phyloP scores from a whole-genome alignment of 129 eudicot species.

The Arctium minus region DNA sequence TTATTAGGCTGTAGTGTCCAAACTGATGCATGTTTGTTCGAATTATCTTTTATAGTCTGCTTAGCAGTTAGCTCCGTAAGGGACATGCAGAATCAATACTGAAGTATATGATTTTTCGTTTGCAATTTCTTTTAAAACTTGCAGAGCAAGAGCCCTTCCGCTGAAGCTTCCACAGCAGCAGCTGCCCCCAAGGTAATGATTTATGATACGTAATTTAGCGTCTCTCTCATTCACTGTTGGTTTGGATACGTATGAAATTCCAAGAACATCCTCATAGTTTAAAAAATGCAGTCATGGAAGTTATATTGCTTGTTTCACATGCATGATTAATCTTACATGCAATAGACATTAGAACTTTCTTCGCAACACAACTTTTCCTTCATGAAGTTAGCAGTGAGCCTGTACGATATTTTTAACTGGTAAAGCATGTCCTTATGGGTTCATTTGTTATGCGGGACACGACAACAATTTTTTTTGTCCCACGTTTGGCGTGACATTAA shows the following conservation, averaged over 20 bases:
- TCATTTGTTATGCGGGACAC: too few relatives aligned
- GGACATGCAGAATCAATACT: background rate
- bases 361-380: background rate
- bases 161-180: constrained; percentile 64
- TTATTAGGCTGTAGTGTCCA: background rate
- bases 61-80: background rate
- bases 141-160: constrained; percentile 59
- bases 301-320: background rate
- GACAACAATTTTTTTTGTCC: too few relatives aligned
- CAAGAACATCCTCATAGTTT: background rate
- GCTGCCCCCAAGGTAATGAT: constrained; percentile 41
- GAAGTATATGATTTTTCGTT: background rate
- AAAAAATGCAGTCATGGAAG: background rate
- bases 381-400: background rate
- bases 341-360: background rate
- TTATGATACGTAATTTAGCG: background rate
- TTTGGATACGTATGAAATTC: background rate
- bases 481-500: too few relatives aligned
- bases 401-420: background rate
- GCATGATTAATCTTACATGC: background rate
- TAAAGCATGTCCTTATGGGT: background rate
- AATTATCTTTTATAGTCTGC: background rate
- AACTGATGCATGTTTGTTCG: background rate
- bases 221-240: background rate
- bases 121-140: background rate